Evolutionary conservation across 257 asterid genomes (phyloP).

Genomic region (Ilex aquifolium): DNA sequence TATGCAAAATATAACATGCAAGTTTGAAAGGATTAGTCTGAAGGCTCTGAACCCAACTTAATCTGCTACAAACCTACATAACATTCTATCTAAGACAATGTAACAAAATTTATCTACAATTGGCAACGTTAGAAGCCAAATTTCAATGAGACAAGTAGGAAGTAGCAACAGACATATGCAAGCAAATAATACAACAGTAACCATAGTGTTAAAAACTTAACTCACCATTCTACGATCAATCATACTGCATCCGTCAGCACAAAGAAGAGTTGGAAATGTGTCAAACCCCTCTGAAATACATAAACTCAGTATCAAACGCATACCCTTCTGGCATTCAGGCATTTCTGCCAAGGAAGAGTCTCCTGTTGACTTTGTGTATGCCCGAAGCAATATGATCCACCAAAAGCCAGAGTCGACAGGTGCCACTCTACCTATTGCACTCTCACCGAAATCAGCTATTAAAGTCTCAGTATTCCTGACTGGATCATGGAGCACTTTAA

Average conservation of each 20-base stretch:
- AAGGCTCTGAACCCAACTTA: too few relatives aligned
- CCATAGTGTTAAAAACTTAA: neutral
- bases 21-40: too few relatives aligned
- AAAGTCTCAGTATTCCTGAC: constrained; percentile 52
- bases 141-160: too few relatives aligned
- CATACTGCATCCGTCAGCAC: constrained; percentile 76
- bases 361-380: constrained; percentile 68
- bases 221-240: constrained; percentile 81
- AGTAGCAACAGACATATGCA: too few relatives aligned
- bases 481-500: constrained; percentile 68
- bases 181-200: too few relatives aligned
- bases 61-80: too few relatives aligned
- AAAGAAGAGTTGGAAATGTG: constrained; percentile 78
- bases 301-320: constrained; percentile 63
- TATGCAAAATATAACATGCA: too few relatives aligned
- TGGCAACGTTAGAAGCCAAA: too few relatives aligned
- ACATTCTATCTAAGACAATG: too few relatives aligned
- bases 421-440: constrained; percentile 75
- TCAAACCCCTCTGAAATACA: constrained; percentile 74
- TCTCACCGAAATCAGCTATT: constrained; percentile 74
- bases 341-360: constrained; percentile 60
- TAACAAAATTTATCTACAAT: too few relatives aligned
- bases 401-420: constrained; percentile 83
- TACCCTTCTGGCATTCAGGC: constrained; percentile 75
- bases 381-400: constrained; percentile 73